phyloP scores from a whole-genome alignment of 2,329 filamentous ascomycete species.

The Xylariaceae sp. region DNA sequence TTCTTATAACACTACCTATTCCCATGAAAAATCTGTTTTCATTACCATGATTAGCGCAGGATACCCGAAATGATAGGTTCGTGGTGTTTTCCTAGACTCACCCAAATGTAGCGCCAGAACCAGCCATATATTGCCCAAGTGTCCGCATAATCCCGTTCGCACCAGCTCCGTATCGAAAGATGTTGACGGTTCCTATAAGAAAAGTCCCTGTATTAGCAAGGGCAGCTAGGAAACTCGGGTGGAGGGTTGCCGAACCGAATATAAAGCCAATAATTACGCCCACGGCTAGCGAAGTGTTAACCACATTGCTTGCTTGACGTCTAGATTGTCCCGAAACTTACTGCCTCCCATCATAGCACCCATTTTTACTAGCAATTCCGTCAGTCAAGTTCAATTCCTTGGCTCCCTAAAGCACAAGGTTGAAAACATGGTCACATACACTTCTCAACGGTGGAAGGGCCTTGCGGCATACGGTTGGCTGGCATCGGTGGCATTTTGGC shows the following conservation, averaged over 20 bases:
- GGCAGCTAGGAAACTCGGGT: not conserved
- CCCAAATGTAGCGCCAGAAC: constrained; percentile 96
- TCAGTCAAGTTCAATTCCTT: constrained; percentile 37
- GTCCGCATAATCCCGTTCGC: constrained; percentile 94
- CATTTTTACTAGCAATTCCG: constrained; percentile 79
- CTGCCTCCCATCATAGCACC: constrained; percentile 98
- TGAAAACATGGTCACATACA: constrained; percentile 50
- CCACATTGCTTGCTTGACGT: not conserved
- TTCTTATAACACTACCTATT: constrained; percentile 94
- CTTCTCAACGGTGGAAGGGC: constrained; percentile 75
- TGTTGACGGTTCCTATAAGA: constrained; percentile 80
- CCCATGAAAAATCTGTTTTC: constrained; percentile 88
- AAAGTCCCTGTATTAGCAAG: constrained; percentile 19
- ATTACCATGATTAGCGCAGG: constrained; percentile 28
- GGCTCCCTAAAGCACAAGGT: not conserved
- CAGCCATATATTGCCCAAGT: constrained; percentile 94
- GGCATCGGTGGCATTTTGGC: constrained; percentile 62
- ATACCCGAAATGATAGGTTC: not conserved
- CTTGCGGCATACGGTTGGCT: constrained; percentile 57
- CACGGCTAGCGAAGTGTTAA: constrained; percentile 68
- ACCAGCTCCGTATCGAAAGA: constrained; percentile 93
- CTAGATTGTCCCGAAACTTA: constrained; percentile 59
- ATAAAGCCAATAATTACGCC: constrained; percentile 98
- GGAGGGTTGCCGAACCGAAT: constrained; percentile 68
- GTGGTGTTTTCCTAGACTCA: constrained; percentile 52